Evolutionary conservation across 73 alveolate species (phyloP).

Genomic region (Paraurostyla sp.): DNA sequence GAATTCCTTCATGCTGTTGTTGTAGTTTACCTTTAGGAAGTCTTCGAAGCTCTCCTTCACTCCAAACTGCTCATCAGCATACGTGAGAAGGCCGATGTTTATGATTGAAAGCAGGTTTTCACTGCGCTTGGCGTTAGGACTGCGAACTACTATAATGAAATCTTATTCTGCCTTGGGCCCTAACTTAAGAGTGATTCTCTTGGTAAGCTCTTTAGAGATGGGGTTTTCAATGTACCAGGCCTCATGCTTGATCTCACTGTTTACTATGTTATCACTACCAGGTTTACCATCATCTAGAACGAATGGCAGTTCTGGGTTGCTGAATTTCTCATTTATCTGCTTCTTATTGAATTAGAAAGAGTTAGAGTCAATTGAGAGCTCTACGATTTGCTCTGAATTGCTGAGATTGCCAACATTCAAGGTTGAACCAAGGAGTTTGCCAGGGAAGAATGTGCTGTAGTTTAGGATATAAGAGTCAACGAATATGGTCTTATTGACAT

Average conservation of each 20-base stretch:
- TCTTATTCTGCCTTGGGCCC: slow-evolving; percentile 71
- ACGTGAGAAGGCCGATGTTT: slow-evolving; percentile 59
- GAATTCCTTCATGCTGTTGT: slow-evolving; percentile 61
- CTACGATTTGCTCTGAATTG: slow-evolving; percentile 64
- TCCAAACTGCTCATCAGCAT: slow-evolving; percentile 44
- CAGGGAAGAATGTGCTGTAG: slow-evolving; percentile 64
- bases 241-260: slow-evolving; percentile 68
- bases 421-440: slow-evolving; percentile 67
- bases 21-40: slow-evolving; percentile 46
- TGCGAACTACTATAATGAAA: slow-evolving; percentile 69
- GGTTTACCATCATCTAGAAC: not conserved
- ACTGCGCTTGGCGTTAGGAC: slow-evolving; percentile 31
- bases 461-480: slow-evolving; percentile 62
- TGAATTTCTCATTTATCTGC: not conserved
- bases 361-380: slow-evolving; percentile 57
- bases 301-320: slow-evolving; percentile 54
- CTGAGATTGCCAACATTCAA: slow-evolving; percentile 63
- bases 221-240: slow-evolving; percentile 79
- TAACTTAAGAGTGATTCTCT: slow-evolving; percentile 67
- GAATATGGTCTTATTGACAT: slow-evolving; percentile 61
- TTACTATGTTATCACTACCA: slow-evolving; percentile 8
- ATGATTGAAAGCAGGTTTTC: slow-evolving; percentile 41
- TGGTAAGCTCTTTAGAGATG: slow-evolving; percentile 69
- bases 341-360: slow-evolving; percentile 13
- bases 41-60: slow-evolving; percentile 67